Percentiles rank a stretch among this genome's conserved stretches.
These are phyloP conservation scores for Hyphodiscus sp. DNA, from an alignment of 2,329 filamentous ascomycete genomes.

Conservation along the genomic window DNA sequence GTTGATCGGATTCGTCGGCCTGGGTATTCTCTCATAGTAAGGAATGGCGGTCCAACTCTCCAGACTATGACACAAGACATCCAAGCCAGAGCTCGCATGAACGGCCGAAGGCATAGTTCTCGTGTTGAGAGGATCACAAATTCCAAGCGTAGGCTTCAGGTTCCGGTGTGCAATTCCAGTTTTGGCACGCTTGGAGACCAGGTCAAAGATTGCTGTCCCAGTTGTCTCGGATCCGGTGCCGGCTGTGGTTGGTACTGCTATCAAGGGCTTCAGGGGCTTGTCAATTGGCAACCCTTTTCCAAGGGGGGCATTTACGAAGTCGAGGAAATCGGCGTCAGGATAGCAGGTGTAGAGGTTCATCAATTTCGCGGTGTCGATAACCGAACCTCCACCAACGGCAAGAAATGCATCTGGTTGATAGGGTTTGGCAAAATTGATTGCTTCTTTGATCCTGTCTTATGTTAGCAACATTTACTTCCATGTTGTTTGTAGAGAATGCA, in stretches of 20 bases:
- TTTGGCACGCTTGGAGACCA: constrained; percentile 84
- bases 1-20: constrained; percentile 83
- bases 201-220: constrained; percentile 95
- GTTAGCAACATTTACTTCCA: not conserved
- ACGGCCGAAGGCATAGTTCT: constrained; percentile 93
- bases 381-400: constrained; percentile 86
- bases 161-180: constrained; percentile 94
- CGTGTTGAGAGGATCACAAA: constrained; percentile 82
- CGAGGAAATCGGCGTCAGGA: constrained; percentile 87
- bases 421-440: constrained; percentile 78
- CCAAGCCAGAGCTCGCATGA: constrained; percentile 83
- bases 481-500: not conserved
- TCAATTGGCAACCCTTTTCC: constrained; percentile 76
- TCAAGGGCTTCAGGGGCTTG: constrained; percentile 63
- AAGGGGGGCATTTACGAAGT: constrained; percentile 94
- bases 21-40: constrained; percentile 75
- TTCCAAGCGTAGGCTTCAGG: constrained; percentile 89
- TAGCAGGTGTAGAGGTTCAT: constrained; percentile 96
- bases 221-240: constrained; percentile 92
- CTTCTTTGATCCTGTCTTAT: constrained; percentile 65
- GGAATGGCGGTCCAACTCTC: constrained; percentile 98
- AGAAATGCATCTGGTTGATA: constrained; percentile 83
- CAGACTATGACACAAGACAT: constrained; percentile 90
- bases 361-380: constrained; percentile 96
- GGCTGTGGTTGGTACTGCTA: constrained; percentile 80